These are phyloP conservation scores for Diplodia seriata DNA, from an alignment of 2,329 filamentous ascomycete species.

Conservation along the genomic window DNA sequence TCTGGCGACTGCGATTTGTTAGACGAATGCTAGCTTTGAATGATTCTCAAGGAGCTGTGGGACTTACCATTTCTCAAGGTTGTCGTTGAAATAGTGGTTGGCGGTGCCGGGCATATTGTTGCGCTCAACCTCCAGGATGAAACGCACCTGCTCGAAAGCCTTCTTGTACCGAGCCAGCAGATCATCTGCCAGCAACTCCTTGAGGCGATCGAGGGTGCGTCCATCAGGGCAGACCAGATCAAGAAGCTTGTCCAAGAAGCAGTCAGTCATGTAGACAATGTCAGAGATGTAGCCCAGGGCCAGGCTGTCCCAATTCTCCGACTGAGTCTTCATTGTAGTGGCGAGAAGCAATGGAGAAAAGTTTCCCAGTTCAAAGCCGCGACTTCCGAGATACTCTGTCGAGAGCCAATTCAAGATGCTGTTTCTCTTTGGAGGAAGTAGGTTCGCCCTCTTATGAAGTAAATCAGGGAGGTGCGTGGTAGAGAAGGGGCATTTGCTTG, in stretches of 20 bases:
- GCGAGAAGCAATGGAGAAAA: slow-evolving; percentile 53
- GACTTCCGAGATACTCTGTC: slow-evolving; percentile 52
- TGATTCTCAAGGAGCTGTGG: too few relatives aligned
- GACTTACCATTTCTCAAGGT: slow-evolving; percentile 49
- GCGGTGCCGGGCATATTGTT: slow-evolving; percentile 56
- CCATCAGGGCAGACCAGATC: slow-evolving; percentile 53
- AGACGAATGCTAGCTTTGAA: neutral
- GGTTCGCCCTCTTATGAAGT: neutral
- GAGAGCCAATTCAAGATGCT: slow-evolving; percentile 57
- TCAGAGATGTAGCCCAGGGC: slow-evolving; percentile 59
- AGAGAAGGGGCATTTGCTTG: too few relatives aligned
- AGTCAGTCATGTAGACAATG: slow-evolving; percentile 60
- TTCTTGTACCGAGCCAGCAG: slow-evolving; percentile 55
- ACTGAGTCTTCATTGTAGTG: slow-evolving; percentile 60
- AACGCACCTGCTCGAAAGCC: slow-evolving; percentile 58
- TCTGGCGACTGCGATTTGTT: neutral
- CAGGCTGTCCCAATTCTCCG: slow-evolving; percentile 60
- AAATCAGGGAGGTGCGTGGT: neutral
- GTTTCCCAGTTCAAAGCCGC: slow-evolving; percentile 63
- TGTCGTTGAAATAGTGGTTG: slow-evolving; percentile 62
- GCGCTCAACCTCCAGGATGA: slow-evolving; percentile 62
- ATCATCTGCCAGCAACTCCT: slow-evolving; percentile 53
- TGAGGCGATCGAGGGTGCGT: slow-evolving; percentile 53
- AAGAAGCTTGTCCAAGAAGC: slow-evolving; percentile 59
- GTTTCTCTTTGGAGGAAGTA: neutral